A percentile compares a stretch with the other conserved stretches of the same genome.
Conservation (phyloP, 2,329 filamentous ascomycete genomes). For the Fusarium odoratissimum region DNA sequence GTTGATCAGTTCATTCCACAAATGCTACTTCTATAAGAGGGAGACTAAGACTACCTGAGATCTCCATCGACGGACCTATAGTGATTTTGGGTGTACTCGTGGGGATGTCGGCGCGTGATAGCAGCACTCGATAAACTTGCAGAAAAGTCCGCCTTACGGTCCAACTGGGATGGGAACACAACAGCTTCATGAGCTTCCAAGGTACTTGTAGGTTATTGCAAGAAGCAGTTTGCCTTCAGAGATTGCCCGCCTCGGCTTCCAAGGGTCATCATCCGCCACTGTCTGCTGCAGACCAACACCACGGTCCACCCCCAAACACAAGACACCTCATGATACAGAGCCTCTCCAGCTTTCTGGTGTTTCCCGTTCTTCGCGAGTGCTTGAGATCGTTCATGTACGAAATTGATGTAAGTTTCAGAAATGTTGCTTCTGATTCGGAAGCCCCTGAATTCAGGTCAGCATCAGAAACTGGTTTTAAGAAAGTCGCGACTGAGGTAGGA, state of each 20-base stretch:
- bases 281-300: not conserved
- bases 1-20: no score
- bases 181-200: rapidly evolving
- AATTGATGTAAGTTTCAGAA: no score
- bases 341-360: rapidly evolving
- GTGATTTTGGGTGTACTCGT: no score
- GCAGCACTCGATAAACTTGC: no score
- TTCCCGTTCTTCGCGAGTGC: rapidly evolving
- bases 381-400: rapidly evolving
- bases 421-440: not conserved
- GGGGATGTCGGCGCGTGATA: no score
- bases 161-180: rapidly evolving
- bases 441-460: not conserved
- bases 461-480: rapidly evolving
- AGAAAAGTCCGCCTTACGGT: no score
- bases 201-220: rapidly evolving
- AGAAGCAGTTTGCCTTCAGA: rapidly evolving
- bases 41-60: no score
- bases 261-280: rapidly evolving
- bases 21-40: no score
- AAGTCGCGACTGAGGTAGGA: rapidly evolving
- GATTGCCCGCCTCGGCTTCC: rapidly evolving
- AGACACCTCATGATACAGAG: rapidly evolving
- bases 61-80: no score
- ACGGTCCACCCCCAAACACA: rapidly evolving